Percentiles rank a stretch among this genome's conserved stretches.
Conservation (phyloP, 2,329 filamentous ascomycete genomes). For the Fusarium luffae region DNA sequence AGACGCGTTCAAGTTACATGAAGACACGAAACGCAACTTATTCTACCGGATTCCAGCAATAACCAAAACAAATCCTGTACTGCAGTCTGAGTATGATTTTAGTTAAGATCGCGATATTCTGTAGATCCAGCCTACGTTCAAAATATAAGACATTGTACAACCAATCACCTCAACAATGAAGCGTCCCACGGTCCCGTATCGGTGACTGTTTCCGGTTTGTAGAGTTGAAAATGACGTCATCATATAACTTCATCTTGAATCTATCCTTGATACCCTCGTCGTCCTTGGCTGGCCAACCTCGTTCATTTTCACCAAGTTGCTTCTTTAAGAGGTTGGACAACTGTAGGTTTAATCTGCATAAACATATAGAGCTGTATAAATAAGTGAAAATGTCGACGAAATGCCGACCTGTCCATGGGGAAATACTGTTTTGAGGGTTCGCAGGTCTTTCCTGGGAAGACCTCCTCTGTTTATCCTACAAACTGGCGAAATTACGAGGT, state of each 20-base stretch:
- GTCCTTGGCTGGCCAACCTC: not conserved
- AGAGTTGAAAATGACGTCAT: not conserved
- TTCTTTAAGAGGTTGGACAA: not conserved
- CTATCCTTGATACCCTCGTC: not conserved
- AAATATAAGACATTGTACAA: not conserved
- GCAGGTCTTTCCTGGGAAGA: not conserved
- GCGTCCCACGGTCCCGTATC: not conserved
- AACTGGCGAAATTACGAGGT: not conserved
- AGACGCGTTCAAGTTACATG: not conserved
- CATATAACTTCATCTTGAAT: not conserved
- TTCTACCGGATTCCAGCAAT: not conserved
- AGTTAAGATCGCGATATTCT: accelerated
- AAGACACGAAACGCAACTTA: not conserved
- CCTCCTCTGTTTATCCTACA: not conserved
- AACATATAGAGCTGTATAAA: not conserved
- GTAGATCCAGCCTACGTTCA: accelerated
- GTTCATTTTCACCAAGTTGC: not conserved
- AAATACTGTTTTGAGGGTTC: not conserved
- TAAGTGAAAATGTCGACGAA: too few species aligned
- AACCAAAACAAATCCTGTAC: too few species aligned
- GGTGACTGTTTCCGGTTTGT: not conserved
- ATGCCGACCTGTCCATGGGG: too few species aligned
- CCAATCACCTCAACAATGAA: not conserved
- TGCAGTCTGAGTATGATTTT: too few species aligned
- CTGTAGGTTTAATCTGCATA: too few species aligned